A percentile compares a stretch with the other conserved stretches of the same genome.
Conservation (phyloP, 495 filamentous ascomycete genomes). For the Durotheca rogersii region DNA sequence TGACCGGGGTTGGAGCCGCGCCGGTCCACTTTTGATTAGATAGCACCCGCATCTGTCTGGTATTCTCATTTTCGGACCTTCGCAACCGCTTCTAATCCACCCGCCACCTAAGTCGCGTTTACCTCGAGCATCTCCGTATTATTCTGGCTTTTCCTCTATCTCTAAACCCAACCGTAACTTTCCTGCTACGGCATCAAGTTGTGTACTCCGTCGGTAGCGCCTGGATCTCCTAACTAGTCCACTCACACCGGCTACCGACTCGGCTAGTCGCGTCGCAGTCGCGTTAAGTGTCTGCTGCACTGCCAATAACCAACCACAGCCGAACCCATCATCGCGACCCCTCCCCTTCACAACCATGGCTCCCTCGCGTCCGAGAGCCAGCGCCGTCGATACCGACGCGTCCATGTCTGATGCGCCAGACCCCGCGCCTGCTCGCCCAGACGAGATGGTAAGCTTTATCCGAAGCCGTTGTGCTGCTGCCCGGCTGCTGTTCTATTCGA, state of each 20-base stretch:
- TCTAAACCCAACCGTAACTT: not conserved
- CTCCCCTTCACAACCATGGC: constrained; percentile 55
- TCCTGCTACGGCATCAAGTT: too few species aligned
- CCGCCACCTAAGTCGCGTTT: constrained; percentile 3
- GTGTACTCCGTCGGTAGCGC: too few species aligned
- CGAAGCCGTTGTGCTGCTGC: not conserved
- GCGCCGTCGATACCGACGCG: constrained; percentile 53
- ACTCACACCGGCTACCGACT: not conserved
- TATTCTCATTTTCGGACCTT: constrained; percentile 13
- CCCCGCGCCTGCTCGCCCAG: constrained; percentile 33
- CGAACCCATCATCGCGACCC: too few species aligned
- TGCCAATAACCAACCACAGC: too few species aligned
- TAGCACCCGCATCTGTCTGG: not conserved
- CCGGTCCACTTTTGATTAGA: constrained; percentile 16
- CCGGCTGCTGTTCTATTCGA: constrained; percentile 1
- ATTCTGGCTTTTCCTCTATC: not conserved
- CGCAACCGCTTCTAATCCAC: constrained; percentile 6
- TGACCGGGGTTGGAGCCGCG: not conserved
- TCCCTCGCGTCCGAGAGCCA: constrained; percentile 53
- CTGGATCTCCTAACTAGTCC: too few species aligned
- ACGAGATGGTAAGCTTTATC: constrained; percentile 49
- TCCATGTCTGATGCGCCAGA: constrained; percentile 65
- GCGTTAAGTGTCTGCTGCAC: constrained; percentile 29
- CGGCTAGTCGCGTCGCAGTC: constrained; percentile 44
- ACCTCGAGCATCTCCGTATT: constrained; percentile 1